Percentiles rank a stretch among this genome's conserved stretches.
Conservation (phyloP, 2,329 filamentous ascomycete species). For the Tolypocladium endophyticum region DNA sequence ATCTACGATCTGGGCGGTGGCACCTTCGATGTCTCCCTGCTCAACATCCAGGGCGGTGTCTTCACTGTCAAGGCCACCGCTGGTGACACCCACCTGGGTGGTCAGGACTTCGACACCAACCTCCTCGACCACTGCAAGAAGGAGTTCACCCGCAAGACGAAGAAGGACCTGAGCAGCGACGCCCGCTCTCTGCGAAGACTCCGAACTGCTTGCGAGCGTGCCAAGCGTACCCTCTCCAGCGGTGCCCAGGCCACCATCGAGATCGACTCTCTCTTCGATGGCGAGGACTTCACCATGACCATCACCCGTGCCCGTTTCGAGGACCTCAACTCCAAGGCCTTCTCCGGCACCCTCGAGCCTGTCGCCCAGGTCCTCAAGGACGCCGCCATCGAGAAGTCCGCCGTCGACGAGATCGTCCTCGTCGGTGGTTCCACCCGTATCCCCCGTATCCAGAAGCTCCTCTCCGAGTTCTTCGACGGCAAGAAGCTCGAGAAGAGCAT, state of each 20-base stretch:
- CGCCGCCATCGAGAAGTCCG: slow-evolving; percentile 73
- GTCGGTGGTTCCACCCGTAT: slow-evolving; percentile 99
- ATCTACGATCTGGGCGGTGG: slow-evolving; percentile 99
- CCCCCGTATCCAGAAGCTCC: slow-evolving; percentile 95
- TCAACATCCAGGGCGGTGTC: slow-evolving; percentile 98
- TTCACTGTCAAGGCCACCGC: slow-evolving; percentile 98
- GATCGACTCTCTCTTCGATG: slow-evolving; percentile 97
- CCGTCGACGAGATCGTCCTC: slow-evolving; percentile 96
- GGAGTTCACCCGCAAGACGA: slow-evolving; percentile 68
- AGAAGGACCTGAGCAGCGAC: slow-evolving; percentile 74
- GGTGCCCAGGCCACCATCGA: slow-evolving; percentile 96
- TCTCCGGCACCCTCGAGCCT: slow-evolving; percentile 85
- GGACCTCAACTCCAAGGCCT: slow-evolving; percentile 93
- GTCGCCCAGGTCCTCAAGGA: slow-evolving; percentile 97
- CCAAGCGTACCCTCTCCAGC: slow-evolving; percentile 97
- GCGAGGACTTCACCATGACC: slow-evolving; percentile 92
- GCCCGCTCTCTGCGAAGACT: slow-evolving; percentile 90
- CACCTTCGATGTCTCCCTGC: slow-evolving; percentile 99
- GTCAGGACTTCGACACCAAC: slow-evolving; percentile 93
- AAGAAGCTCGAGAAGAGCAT: slow-evolving; percentile 99
- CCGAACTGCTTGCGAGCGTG: slow-evolving; percentile 96
- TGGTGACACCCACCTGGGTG: slow-evolving; percentile 94
- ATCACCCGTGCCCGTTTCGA: slow-evolving; percentile 99
- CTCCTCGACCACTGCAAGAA: slow-evolving; percentile 95
- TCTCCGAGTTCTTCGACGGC: slow-evolving; percentile 97